Percentiles rank a stretch among this genome's conserved stretches.
These are phyloP conservation scores for Penicillium ochrochloron DNA, from an alignment of 495 filamentous ascomycete genomes.

Conservation along the genomic window DNA sequence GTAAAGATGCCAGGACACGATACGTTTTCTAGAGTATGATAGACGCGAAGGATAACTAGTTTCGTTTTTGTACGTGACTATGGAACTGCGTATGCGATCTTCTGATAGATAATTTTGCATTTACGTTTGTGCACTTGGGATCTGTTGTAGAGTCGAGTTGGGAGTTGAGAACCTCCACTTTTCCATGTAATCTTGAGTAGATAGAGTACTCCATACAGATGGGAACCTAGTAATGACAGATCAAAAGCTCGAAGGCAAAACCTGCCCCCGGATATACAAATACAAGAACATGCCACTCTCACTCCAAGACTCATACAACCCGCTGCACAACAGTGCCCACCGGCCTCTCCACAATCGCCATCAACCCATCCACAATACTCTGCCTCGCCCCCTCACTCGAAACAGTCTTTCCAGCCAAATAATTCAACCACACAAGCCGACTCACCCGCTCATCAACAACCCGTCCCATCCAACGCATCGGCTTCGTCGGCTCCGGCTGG, in stretches of 20 bases:
- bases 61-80: background rate
- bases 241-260: background rate
- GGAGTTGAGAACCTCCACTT: background rate
- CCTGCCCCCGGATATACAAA: constrained; percentile 21
- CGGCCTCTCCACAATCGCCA: constrained; percentile 86
- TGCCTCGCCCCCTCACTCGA: constrained; percentile 80
- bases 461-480: constrained; percentile 61
- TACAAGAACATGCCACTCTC: background rate
- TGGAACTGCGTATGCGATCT: background rate
- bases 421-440: constrained; percentile 85
- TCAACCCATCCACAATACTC: constrained; percentile 84
- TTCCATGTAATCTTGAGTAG: background rate
- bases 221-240: constrained; percentile 8
- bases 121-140: background rate
- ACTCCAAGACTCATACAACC: constrained; percentile 50
- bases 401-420: constrained; percentile 84
- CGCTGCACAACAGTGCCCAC: constrained; percentile 82
- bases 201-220: constrained; percentile 13
- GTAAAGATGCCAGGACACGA: constrained; percentile 34
- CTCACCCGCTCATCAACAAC: constrained; percentile 80
- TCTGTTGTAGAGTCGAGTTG: background rate
- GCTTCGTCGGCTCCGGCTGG: constrained; percentile 53
- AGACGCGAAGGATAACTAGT: background rate
- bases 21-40: background rate
- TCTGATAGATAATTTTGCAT: background rate